A percentile compares a stretch with the other conserved stretches of the same genome.
Evolutionary conservation across 2,329 filamentous ascomycete genomes (phyloP).

Genomic region (Colletotrichum liaoningense): DNA sequence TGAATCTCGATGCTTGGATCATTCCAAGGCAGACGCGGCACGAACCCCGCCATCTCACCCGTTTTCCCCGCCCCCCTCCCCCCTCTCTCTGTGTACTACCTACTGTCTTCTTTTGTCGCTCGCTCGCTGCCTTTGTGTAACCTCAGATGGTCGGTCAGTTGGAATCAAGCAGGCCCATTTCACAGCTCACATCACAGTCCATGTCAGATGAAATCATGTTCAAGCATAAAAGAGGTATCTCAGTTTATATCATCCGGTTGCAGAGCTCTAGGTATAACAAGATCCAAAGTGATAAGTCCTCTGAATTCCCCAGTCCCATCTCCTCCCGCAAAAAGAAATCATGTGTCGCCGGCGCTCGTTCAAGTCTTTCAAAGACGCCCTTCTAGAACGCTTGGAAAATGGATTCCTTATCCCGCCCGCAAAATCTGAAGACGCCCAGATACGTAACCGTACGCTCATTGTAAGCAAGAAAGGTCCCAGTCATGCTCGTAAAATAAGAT

Average conservation of each 20-base stretch:
- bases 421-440: conserved; percentile 13
- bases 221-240: conserved; percentile 36
- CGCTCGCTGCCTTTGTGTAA: background rate
- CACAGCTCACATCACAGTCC: background rate
- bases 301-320: background rate
- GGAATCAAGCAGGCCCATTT: too few species aligned
- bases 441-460: conserved; percentile 4
- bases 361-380: conserved; percentile 18
- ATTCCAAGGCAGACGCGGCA: background rate
- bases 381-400: conserved; percentile 17
- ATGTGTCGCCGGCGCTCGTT: background rate
- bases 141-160: too few species aligned
- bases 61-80: background rate
- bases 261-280: conserved; percentile 29
- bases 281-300: conserved; percentile 4
- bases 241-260: conserved; percentile 32
- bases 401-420: conserved; percentile 1
- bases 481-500: conserved; percentile 24
- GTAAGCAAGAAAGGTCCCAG: background rate
- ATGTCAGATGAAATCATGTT: background rate
- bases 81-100: background rate
- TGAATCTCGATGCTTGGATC: background rate
- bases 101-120: background rate
- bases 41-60: background rate
- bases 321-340: background rate